Conservation (phyloP, 2,329 filamentous ascomycete species). For the Cercospora janseana region DNA sequence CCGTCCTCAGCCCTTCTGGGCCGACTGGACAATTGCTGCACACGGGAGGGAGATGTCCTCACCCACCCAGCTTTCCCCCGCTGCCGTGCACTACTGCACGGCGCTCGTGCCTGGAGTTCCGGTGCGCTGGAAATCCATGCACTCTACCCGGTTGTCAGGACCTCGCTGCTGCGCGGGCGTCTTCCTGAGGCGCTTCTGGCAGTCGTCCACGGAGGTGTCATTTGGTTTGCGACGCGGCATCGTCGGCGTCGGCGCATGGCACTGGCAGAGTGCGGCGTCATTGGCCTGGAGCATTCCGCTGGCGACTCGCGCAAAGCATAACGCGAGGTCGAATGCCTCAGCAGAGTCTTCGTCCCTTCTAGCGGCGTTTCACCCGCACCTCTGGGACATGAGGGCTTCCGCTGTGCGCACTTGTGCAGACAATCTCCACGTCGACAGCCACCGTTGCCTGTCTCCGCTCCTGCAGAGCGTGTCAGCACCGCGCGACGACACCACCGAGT, state of each 20-base stretch:
- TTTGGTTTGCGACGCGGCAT: too few species aligned
- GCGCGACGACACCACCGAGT: slow-evolving; percentile 1
- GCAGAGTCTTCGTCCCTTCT: too few species aligned
- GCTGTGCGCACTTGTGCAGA: neutral
- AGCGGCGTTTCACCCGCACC: slow-evolving; percentile 5
- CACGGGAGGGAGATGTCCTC: too few species aligned
- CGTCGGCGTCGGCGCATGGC: too few species aligned
- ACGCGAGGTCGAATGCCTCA: too few species aligned
- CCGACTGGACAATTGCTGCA: too few species aligned
- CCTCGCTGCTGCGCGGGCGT: neutral
- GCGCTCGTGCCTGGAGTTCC: neutral
- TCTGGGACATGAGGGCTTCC: neutral
- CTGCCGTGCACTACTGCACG: slow-evolving; percentile 10
- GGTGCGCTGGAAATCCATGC: neutral
- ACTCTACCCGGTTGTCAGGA: neutral
- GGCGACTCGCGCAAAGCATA: slow-evolving; percentile 16
- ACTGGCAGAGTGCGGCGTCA: too few species aligned
- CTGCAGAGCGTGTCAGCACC: neutral
- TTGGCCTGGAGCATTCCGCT: neutral
- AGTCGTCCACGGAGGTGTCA: too few species aligned
- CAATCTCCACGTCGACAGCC: neutral
- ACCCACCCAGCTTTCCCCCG: neutral
- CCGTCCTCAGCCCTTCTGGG: neutral
- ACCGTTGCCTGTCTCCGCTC: neutral
- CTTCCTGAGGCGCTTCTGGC: too few species aligned